Evolutionary conservation across 2,329 filamentous ascomycete species (phyloP).

Genomic region (Pseudovirgaria hyperparasitica): DNA sequence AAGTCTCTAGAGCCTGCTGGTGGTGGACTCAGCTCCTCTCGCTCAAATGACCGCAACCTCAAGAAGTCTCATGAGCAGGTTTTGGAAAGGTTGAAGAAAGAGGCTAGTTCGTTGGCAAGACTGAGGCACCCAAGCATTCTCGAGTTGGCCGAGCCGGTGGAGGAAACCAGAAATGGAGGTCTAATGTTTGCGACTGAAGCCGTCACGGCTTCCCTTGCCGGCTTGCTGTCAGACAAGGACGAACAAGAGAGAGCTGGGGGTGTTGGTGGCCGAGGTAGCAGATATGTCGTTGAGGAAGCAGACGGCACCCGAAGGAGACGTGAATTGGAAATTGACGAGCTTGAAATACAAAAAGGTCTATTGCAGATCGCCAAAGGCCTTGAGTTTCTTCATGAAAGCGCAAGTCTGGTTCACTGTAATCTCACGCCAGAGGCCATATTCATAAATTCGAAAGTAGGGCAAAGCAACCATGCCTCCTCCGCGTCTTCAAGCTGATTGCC

Average conservation of each 20-base stretch:
- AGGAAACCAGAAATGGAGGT: slow-evolving; percentile 82
- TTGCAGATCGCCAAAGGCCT: slow-evolving; percentile 87
- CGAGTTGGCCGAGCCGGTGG: slow-evolving; percentile 86
- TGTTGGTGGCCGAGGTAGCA: slow-evolving; percentile 56
- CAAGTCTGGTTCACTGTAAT: slow-evolving; percentile 86
- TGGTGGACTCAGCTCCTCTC: slow-evolving; percentile 41
- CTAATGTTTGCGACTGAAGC: slow-evolving; percentile 92
- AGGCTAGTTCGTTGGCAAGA: slow-evolving; percentile 77
- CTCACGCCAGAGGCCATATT: slow-evolving; percentile 87
- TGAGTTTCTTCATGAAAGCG: slow-evolving; percentile 92
- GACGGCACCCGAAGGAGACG: slow-evolving; percentile 57
- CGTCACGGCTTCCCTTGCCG: slow-evolving; percentile 77
- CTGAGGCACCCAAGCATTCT: slow-evolving; percentile 84
- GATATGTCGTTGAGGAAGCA: slow-evolving; percentile 68
- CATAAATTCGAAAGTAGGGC: slow-evolving; percentile 73
- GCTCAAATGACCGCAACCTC: slow-evolving; percentile 53
- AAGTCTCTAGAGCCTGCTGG: slow-evolving; percentile 66
- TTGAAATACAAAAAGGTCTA: slow-evolving; percentile 94
- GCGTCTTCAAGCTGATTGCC: slow-evolving; percentile 14
- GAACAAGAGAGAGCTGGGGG: slow-evolving; percentile 63
- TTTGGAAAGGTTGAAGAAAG: slow-evolving; percentile 78
- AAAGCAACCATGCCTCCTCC: slow-evolving; percentile 7
- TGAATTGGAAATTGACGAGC: slow-evolving; percentile 87
- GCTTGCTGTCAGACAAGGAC: slow-evolving; percentile 76
- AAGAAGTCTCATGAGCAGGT: slow-evolving; percentile 83